phyloP scores from a whole-genome alignment of 78 protist genomes.

The Polysphondylium violaceum region DNA sequence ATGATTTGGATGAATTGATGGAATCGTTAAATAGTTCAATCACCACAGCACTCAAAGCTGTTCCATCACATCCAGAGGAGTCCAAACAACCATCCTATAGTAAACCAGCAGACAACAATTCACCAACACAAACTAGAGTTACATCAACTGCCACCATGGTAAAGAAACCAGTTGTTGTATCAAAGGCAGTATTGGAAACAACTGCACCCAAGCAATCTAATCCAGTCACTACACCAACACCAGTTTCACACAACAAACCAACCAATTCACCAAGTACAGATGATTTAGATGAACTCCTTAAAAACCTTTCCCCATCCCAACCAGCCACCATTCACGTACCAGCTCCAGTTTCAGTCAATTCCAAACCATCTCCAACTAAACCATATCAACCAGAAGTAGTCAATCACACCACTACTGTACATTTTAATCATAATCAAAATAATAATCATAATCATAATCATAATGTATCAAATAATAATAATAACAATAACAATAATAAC shows the following conservation, averaged over 20 bases:
- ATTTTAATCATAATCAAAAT: neutral
- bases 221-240: constrained; percentile 9
- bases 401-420: neutral
- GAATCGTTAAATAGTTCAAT: constrained; percentile 52
- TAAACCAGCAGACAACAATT: neutral
- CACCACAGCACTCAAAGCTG: constrained; percentile 32
- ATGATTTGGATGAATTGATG: constrained; percentile 82
- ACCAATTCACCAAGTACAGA: constrained; percentile 15
- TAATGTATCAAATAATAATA: neutral
- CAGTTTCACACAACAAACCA: neutral
- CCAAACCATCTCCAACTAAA: neutral
- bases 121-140: neutral
- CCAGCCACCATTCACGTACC: neutral
- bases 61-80: constrained; percentile 47
- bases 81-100: constrained; percentile 17
- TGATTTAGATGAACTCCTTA: constrained; percentile 65
- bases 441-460: neutral
- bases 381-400: neutral
- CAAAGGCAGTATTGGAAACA: constrained; percentile 56
- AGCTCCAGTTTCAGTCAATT: neutral
- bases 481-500: neutral
- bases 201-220: neutral
- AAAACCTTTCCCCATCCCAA: constrained; percentile 39
- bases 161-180: constrained; percentile 27
- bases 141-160: constrained; percentile 54